phyloP scores from a whole-genome alignment of 768 basidiomycete genomes.

The Russula brevipes region DNA sequence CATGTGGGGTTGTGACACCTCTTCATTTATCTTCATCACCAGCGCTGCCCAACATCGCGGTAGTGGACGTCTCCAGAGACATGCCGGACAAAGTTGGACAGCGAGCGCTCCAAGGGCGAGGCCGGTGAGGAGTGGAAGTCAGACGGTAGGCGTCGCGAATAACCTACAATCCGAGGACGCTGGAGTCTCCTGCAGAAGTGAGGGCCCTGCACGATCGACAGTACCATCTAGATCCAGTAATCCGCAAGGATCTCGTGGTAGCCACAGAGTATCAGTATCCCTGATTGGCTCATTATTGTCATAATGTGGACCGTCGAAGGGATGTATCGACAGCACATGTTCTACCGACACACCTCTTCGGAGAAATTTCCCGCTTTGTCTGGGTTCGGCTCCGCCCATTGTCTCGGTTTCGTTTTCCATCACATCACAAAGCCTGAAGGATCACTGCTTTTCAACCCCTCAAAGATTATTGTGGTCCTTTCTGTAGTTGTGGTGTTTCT shows the following conservation, averaged over 20 bases:
- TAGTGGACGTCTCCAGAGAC: background rate
- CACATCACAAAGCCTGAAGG: too few species aligned
- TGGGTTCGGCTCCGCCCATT: too few species aligned
- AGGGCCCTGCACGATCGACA: conserved; percentile 58
- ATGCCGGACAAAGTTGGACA: background rate
- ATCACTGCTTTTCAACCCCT: too few species aligned
- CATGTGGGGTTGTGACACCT: conserved; percentile 55
- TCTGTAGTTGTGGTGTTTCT: background rate
- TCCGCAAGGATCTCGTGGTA: conserved; percentile 78
- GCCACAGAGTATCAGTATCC: conserved; percentile 59
- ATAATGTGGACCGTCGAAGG: conserved; percentile 80
- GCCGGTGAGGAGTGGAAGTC: background rate
- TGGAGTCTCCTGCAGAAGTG: conserved; percentile 52
- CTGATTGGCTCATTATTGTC: conserved; percentile 46
- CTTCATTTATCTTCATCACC: conserved; percentile 46
- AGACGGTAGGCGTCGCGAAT: background rate
- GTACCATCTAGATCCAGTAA: conserved; percentile 83
- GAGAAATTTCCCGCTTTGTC: too few species aligned
- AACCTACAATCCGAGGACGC: conserved; percentile 42
- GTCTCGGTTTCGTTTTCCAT: too few species aligned
- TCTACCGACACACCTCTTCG: too few species aligned
- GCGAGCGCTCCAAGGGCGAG: background rate
- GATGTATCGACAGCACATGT: conserved; percentile 32
- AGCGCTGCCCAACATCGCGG: background rate
- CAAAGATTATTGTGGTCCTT: background rate